Conservation (phyloP, 495 filamentous ascomycete species). For the Penicillium manginii region DNA sequence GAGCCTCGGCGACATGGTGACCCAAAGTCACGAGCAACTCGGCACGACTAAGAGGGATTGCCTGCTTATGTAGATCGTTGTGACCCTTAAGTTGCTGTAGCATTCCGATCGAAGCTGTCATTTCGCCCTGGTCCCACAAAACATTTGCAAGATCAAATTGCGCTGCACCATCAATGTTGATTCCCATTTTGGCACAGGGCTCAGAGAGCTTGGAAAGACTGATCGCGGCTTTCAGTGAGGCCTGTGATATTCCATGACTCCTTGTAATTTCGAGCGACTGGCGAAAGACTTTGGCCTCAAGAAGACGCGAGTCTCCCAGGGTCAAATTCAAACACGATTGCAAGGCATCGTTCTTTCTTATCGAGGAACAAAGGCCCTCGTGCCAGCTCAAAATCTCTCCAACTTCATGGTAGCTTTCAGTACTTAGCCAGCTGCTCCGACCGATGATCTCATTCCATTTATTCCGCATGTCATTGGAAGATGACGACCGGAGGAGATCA, state of each 20-base stretch:
- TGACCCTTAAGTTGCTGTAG: constrained; percentile 71
- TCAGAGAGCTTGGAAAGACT: constrained; percentile 74
- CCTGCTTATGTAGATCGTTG: constrained; percentile 67
- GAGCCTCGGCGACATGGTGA: constrained; percentile 85
- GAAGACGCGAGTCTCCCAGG: constrained; percentile 63
- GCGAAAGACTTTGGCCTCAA: constrained; percentile 75
- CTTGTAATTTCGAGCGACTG: constrained; percentile 74
- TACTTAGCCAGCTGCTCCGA: constrained; percentile 78
- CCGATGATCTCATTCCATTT: constrained; percentile 63
- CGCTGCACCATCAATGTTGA: constrained; percentile 75
- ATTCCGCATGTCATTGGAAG: constrained; percentile 61
- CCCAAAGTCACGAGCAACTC: constrained; percentile 85
- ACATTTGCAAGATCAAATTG: constrained; percentile 83
- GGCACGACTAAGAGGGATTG: constrained; percentile 72
- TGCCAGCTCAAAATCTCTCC: constrained; percentile 80
- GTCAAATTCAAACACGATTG: constrained; percentile 59
- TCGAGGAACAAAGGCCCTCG: constrained; percentile 78
- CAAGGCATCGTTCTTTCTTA: constrained; percentile 69
- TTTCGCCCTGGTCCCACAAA: constrained; percentile 93
- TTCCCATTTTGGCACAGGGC: constrained; percentile 64
- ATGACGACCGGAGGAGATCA: constrained; percentile 67
- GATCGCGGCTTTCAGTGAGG: constrained; percentile 81
- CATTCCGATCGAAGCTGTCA: constrained; percentile 87
- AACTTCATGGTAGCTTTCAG: constrained; percentile 76
- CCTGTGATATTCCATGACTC: constrained; percentile 78